These are phyloP conservation scores for Botrytis deweyae DNA, from an alignment of 2,329 filamentous ascomycete genomes.

Conservation along the genomic window DNA sequence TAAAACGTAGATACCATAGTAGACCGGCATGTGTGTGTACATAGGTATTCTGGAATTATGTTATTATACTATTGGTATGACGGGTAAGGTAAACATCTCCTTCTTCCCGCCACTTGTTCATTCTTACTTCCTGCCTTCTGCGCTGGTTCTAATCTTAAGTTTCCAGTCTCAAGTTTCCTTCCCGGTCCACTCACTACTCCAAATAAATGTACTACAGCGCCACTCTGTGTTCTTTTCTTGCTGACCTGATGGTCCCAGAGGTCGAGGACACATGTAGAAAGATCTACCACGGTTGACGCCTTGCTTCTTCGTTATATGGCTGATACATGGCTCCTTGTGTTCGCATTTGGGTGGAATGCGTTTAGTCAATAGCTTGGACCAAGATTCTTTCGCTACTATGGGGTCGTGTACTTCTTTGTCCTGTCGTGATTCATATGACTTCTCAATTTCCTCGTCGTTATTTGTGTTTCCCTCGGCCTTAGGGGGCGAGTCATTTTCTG, in stretches of 20 bases:
- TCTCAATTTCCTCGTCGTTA: conserved; percentile 8
- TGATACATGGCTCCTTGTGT: conserved; percentile 84
- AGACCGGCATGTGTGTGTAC: not conserved
- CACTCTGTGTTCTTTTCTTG: conserved; percentile 84
- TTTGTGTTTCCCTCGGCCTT: not conserved
- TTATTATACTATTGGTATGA: not conserved
- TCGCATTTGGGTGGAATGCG: conserved; percentile 77
- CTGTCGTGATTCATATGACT: conserved; percentile 25
- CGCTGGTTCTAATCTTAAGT: not conserved
- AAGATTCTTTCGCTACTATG: conserved; percentile 73
- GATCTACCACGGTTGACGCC: conserved; percentile 76
- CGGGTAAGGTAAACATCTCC: not conserved
- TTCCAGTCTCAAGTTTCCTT: conserved; percentile 10
- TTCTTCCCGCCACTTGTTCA: not conserved
- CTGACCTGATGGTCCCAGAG: conserved; percentile 79
- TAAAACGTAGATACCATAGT: not conserved
- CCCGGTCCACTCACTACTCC: conserved; percentile 38
- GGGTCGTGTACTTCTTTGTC: conserved; percentile 58
- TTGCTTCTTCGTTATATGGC: conserved; percentile 80
- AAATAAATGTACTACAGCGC: conserved; percentile 81
- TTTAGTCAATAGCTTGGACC: conserved; percentile 80
- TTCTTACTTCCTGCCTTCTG: not conserved
- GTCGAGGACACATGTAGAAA: conserved; percentile 65
- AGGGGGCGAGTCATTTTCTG: not conserved
- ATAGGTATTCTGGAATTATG: not conserved